A percentile compares a stretch with the other conserved stretches of the same genome.
phyloP scores from a whole-genome alignment of 371 early-diverging fungal genomes.

The Mucor ambiguus region DNA sequence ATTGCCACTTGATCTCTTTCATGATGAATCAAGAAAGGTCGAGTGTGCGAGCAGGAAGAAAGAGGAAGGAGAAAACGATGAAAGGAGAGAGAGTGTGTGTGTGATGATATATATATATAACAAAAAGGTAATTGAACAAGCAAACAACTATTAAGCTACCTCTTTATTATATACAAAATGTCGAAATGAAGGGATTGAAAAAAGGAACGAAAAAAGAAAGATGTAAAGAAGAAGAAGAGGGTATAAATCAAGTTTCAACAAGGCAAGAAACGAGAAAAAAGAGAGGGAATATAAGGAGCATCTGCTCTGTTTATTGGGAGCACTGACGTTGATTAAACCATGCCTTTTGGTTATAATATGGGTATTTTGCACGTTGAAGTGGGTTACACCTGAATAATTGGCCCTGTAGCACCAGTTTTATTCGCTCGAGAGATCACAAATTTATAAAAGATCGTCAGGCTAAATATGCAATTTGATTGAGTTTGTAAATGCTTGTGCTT shows the following conservation, averaged over 20 bases:
- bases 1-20: conserved; percentile 14
- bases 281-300: conserved; percentile 3
- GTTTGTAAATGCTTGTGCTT: not conserved
- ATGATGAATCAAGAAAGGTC: conserved; percentile 9
- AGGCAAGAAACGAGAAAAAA: conserved; percentile 8
- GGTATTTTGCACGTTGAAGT: conserved; percentile 20
- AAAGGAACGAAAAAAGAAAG: conserved; percentile 1
- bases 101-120: not conserved
- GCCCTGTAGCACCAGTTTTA: conserved; percentile 10
- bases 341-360: conserved; percentile 19
- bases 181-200: conserved; percentile 3
- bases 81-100: not conserved
- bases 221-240: not conserved
- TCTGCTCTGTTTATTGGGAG: conserved; percentile 15
- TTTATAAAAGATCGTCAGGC: conserved; percentile 13
- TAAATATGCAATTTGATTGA: not conserved
- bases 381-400: conserved; percentile 25
- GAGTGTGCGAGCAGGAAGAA: not conserved
- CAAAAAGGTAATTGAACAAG: conserved; percentile 3
- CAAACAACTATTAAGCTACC: not conserved
- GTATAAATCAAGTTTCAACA: conserved; percentile 1
- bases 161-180: not conserved
- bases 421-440: not conserved
- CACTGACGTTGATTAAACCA: conserved; percentile 33
- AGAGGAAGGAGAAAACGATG: not conserved